Evolutionary conservation across 306 rosid genomes (phyloP).

Genomic region (Astragalus membranaceus): DNA sequence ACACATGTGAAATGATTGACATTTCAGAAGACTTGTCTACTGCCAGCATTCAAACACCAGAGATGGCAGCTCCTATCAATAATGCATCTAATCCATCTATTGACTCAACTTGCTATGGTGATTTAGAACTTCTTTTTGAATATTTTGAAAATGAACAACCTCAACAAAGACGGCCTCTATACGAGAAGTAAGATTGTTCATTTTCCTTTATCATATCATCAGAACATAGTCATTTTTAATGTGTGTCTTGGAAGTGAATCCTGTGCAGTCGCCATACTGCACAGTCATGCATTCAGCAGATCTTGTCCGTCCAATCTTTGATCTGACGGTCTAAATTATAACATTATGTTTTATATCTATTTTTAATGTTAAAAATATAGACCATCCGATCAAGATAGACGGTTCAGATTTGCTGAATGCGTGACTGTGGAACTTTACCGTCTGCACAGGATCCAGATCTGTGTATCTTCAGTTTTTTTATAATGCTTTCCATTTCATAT

Average conservation of each 20-base stretch:
- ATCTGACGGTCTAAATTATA: no score
- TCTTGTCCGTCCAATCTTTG: no score
- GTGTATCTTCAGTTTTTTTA: neutral
- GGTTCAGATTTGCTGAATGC: no score
- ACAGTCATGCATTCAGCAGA: no score
- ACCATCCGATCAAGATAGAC: no score
- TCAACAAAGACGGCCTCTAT: slow-evolving; percentile 65
- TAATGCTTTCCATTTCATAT: neutral
- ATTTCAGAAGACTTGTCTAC: slow-evolving; percentile 29
- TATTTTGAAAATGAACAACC: slow-evolving; percentile 81
- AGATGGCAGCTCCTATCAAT: neutral
- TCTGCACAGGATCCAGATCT: no score
- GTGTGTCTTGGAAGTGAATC: neutral
- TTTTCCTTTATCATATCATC: slow-evolving; percentile 17
- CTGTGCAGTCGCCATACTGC: no score
- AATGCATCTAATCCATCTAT: slow-evolving; percentile 24
- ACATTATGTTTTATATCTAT: no score
- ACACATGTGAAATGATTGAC: slow-evolving; percentile 16
- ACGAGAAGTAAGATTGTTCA: slow-evolving; percentile 50
- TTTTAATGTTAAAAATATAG: no score
- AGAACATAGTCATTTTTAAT: neutral
- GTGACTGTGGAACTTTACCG: no score
- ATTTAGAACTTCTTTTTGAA: slow-evolving; percentile 65
- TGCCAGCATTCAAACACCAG: slow-evolving; percentile 14
- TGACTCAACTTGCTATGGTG: slow-evolving; percentile 27